A percentile compares a stretch with the other conserved stretches of the same genome.
Evolutionary conservation across 2,329 filamentous ascomycete genomes (phyloP).

Genomic region (Fusarium paranaense): DNA sequence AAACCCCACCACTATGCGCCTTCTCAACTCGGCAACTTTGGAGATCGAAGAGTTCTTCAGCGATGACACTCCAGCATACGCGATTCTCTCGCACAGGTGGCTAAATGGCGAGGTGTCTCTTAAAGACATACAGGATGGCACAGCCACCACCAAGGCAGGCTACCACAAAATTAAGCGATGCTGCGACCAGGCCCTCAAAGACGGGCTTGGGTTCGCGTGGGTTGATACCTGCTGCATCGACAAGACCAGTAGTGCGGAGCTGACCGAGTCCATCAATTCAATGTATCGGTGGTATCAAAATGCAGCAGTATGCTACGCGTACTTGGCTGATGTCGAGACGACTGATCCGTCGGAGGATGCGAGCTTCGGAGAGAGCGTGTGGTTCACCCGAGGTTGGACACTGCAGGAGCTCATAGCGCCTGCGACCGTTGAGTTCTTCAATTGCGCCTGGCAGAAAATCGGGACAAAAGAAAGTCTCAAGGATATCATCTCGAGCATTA

Average conservation of each 20-base stretch:
- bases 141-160: neutral
- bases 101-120: neutral
- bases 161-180: neutral
- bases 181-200: neutral
- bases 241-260: neutral
- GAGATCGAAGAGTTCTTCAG: neutral
- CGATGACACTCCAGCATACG: neutral
- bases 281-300: neutral
- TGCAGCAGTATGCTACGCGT: neutral
- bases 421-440: neutral
- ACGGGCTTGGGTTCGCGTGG: neutral
- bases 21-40: neutral
- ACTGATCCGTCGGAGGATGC: neutral
- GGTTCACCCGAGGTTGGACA: neutral
- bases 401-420: neutral
- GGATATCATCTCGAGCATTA: neutral
- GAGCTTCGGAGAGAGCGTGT: neutral
- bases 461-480: neutral
- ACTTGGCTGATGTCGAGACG: neutral
- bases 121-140: neutral
- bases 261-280: neutral
- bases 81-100: neutral
- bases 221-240: neutral
- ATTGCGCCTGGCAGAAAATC: neutral
- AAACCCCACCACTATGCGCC: neutral